Conservation (phyloP, 345 rosid species). For the Lepidium aucheri region DNA sequence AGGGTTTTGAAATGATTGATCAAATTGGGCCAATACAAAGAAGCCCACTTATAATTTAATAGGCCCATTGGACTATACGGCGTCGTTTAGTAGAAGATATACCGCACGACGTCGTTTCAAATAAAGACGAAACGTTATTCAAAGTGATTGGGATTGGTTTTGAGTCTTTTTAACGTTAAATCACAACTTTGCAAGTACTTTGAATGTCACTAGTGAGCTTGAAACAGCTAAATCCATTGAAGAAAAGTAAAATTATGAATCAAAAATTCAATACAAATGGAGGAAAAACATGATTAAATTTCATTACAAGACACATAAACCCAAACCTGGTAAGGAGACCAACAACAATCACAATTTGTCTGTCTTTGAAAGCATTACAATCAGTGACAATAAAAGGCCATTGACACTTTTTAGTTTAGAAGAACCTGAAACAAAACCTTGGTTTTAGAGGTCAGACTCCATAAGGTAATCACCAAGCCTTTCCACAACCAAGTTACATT, state of each 20-base stretch:
- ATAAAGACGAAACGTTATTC: too few species aligned
- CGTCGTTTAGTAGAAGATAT: too few species aligned
- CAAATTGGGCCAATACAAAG: neutral
- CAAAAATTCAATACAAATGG: conserved; percentile 8
- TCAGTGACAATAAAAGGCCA: conserved; percentile 10
- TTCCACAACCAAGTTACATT: conserved; percentile 33
- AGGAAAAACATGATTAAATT: neutral
- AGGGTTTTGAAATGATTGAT: neutral
- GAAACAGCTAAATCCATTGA: neutral
- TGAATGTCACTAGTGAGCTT: too few species aligned
- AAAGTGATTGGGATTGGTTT: too few species aligned
- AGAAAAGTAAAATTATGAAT: neutral
- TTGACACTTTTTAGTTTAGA: neutral
- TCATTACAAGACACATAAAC: conserved; percentile 18
- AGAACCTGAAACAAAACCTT: neutral
- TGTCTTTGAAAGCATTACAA: conserved; percentile 13
- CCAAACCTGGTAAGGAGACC: conserved; percentile 1
- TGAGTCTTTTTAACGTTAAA: too few species aligned
- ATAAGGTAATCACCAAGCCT: conserved; percentile 63
- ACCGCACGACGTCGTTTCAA: neutral
- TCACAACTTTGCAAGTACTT: too few species aligned
- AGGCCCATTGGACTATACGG: neutral
- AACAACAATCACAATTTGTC: conserved; percentile 12
- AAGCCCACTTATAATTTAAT: neutral
- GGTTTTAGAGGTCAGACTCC: conserved; percentile 52